Base-by-base conservation (phyloP, 2,329 filamentous ascomycete species). In the Thielaviopsis cerberus region DNA sequence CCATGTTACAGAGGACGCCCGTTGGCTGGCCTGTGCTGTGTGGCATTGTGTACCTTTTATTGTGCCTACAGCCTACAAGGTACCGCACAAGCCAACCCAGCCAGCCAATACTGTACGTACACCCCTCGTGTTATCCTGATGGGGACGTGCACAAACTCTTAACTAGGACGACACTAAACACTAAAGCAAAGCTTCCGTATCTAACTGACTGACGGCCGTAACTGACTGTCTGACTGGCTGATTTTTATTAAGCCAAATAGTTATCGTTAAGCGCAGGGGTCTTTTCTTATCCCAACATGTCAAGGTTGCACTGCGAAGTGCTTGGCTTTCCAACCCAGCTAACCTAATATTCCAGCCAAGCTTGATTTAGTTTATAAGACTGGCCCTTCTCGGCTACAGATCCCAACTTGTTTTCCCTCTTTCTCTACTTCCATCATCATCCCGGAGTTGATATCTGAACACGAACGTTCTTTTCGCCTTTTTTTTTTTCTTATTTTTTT, bases 401-500 rank as follows among this genome's bases (percentile, higher is more conserved):
- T 57, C 22, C 37, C 22, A 30, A 22, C 27, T 23, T 51, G 15
- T 57, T 52, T 34, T 57, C 51, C 51, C 23, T 53, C 37, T 54
- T 20, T 50, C 20, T 51, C 41, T 58, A 52, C 34, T 41, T 58
- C 55, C 45, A 55, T 61, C 55, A 48, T 61, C 59, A 61, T 51
- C 54, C 54, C 41, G 53, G 51, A 61, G 59, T 27, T 56, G 54
- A 59, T 37, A 58, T 26, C 55, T 26, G 25, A 48, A 59, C 51
- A 52, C 51, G 53, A 61, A 53, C 37, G 34, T 57, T 57, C 53
- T 61, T 58, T 57, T 56, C 58, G n/a, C 45, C 26, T 54, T 52
- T 34, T 50, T 52, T 54, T 25, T 41, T 56, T 37, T 48, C 13
- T 54, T 54, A 20, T 54, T 54, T 54, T 13, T 17, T 25, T 23